A percentile compares a stretch with the other conserved stretches of the same genome.
Evolutionary conservation across 495 filamentous ascomycete species (phyloP).

Genomic region (Penicillium longicatenatum): DNA sequence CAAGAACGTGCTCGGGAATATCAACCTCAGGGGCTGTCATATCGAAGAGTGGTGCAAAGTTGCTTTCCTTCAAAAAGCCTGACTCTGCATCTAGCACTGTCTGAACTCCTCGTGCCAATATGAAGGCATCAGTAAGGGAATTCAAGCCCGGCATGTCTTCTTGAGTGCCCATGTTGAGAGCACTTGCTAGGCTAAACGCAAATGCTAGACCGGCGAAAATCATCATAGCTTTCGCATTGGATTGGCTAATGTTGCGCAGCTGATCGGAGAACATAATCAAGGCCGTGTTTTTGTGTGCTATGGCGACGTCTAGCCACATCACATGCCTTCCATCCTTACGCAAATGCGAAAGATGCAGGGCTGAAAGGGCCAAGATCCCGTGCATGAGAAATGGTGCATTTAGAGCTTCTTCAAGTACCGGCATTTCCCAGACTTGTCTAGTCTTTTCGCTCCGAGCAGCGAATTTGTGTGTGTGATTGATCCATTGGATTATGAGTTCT

Average conservation of each 20-base stretch:
- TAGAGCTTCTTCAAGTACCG: conserved; percentile 38
- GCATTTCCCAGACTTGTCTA: conserved; percentile 29
- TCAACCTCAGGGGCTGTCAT: conserved; percentile 1
- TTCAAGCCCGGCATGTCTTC: conserved; percentile 21
- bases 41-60: conserved; percentile 27
- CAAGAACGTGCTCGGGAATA: conserved; percentile 10
- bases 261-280: conserved; percentile 22
- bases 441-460: conserved; percentile 24
- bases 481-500: conserved; percentile 27
- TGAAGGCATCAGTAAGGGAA: conserved; percentile 25
- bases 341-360: conserved; percentile 34
- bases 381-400: conserved; percentile 37
- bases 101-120: conserved; percentile 26
- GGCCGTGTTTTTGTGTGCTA: conserved; percentile 28
- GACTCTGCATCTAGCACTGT: conserved; percentile 9
- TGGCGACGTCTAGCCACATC: conserved; percentile 26
- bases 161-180: conserved; percentile 10
- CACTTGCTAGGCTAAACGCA: conserved; percentile 27
- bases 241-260: conserved; percentile 12
- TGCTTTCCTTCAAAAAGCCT: conserved; percentile 19
- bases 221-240: conserved; percentile 27
- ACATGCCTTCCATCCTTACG: conserved; percentile 9
- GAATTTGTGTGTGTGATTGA: conserved; percentile 23
- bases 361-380: conserved; percentile 37
- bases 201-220: conserved; percentile 25